Evolutionary conservation across 1,284 basidiomycete genomes (phyloP).

Genomic region (Austropuccinia psidii): DNA sequence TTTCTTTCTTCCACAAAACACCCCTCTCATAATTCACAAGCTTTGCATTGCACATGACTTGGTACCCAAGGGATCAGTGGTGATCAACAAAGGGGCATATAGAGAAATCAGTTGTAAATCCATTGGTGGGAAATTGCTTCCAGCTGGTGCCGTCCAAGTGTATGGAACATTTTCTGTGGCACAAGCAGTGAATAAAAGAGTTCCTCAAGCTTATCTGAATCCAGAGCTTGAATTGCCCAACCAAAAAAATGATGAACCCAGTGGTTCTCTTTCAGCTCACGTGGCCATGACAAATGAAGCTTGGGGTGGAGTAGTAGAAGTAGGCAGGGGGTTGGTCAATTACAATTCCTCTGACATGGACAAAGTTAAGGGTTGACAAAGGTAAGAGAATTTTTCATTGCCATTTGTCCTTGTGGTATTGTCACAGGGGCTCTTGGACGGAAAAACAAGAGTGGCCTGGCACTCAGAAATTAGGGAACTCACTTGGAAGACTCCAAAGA

Average conservation of each 20-base stretch:
- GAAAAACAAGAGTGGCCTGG: too few relatives aligned
- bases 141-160: conserved; percentile 80
- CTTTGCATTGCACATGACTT: conserved; percentile 93
- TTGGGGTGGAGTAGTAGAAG: conserved; percentile 73
- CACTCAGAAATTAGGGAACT: too few relatives aligned
- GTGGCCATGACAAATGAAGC: conserved; percentile 51
- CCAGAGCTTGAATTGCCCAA: too few relatives aligned
- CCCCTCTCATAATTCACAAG: conserved; percentile 55
- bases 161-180: conserved; percentile 84
- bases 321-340: conserved; percentile 87
- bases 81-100: conserved; percentile 84
- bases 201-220: background rate
- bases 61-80: conserved; percentile 72
- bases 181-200: conserved; percentile 79
- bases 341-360: conserved; percentile 90
- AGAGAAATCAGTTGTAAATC: conserved; percentile 72
- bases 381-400: conserved; percentile 53
- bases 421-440: too few relatives aligned
- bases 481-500: too few relatives aligned
- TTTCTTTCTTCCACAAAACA: background rate
- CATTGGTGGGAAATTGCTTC: conserved; percentile 78
- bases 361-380: conserved; percentile 79
- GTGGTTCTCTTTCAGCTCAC: background rate
- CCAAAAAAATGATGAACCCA: background rate
- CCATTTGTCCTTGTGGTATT: too few relatives aligned